Evolutionary conservation across 495 filamentous ascomycete species (phyloP), one percentile per base, ranked within the genome.

Genomic region (Lophium mytilinum): DNA sequence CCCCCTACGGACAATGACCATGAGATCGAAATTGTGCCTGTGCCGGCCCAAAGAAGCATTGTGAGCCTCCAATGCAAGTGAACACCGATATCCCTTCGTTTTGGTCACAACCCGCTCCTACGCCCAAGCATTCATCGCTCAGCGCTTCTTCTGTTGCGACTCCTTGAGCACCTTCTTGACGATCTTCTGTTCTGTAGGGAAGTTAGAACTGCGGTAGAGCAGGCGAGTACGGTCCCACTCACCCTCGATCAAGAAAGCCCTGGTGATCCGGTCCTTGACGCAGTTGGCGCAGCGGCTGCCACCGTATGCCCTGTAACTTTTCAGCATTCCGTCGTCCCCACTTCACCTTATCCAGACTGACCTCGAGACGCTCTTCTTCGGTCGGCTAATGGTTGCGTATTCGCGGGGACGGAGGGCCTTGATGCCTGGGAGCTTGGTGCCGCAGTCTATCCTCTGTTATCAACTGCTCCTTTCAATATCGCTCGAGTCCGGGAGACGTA

Each of bases 111-210:
- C 34, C 37, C 52, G 33, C 53, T 37, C 24, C 52, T 39, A 47
- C 40, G 18, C 11, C 12, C 54, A 7, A 48, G 6, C 9, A 39
- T 4, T 9, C 19, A 9, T 11, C 57, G 9, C 40, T 53, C 76
- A 77, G 46, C 77, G 81, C 78, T 88, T 88, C 87, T 94, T 95
- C 73, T 80, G 76, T 79, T 91, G 87, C 63, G 78, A 86, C 79
- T 96, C 90, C 84, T 94, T 92, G 75, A 95, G 83, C 68, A 97
- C 93, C 87, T 97, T 97, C 89, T 99, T 97, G 77, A 99, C 94
- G 67, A 99, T 96, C 89, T 97, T 97, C 81, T 99, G 93, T 83
- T 99, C 93, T 82, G 97, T 96, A 78, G 97, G 78, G 57, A 65
- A 2, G 11, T 41, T 41, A 17, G 39, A 17, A 12, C 12, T 17